A percentile compares a stretch with the other conserved stretches of the same genome.
Conservation (phyloP, 306 rosid species). For the Senna tora region DNA sequence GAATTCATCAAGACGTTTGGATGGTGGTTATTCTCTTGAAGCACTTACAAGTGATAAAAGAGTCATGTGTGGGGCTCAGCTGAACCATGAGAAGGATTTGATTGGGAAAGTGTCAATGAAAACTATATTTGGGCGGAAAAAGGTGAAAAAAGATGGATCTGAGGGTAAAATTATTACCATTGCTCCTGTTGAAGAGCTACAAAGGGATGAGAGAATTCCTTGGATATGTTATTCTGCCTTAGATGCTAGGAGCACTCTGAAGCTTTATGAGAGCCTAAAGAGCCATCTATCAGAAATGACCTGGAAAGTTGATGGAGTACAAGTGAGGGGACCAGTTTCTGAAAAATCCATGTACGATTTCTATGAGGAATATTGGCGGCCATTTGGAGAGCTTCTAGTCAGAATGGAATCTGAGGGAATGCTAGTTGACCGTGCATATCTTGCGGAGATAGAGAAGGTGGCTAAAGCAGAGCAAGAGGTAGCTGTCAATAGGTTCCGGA, state of each 20-base stretch:
- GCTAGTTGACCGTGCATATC: conserved; percentile 88
- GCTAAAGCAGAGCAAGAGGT: conserved; percentile 84
- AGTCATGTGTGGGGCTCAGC: conserved; percentile 71
- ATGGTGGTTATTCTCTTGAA: conserved; percentile 96
- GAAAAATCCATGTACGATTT: conserved; percentile 77
- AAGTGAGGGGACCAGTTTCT: conserved; percentile 39
- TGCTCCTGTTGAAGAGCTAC: conserved; percentile 89
- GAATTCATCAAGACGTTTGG: conserved; percentile 85
- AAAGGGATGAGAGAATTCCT: conserved; percentile 71
- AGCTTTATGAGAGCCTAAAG: conserved; percentile 50
- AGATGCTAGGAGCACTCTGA: conserved; percentile 57
- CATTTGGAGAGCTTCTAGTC: conserved; percentile 90
- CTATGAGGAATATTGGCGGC: conserved; percentile 83
- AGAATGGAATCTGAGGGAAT: conserved; percentile 95
- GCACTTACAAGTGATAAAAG: conserved; percentile 71
- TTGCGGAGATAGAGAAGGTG: conserved; percentile 79
- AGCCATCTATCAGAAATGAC: conserved; percentile 47
- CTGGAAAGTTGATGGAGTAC: conserved; percentile 45
- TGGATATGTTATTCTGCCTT: conserved; percentile 56
- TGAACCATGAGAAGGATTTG: conserved; percentile 43
- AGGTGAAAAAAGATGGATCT: conserved; percentile 53
- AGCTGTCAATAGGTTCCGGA: conserved; percentile 81
- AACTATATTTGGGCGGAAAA: conserved; percentile 54
- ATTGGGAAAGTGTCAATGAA: conserved; percentile 55
- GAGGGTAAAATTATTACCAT: conserved; percentile 60